phyloP scores from a whole-genome alignment of 225 moss, liverwort and hornwort species.

The Neckera pumila region DNA sequence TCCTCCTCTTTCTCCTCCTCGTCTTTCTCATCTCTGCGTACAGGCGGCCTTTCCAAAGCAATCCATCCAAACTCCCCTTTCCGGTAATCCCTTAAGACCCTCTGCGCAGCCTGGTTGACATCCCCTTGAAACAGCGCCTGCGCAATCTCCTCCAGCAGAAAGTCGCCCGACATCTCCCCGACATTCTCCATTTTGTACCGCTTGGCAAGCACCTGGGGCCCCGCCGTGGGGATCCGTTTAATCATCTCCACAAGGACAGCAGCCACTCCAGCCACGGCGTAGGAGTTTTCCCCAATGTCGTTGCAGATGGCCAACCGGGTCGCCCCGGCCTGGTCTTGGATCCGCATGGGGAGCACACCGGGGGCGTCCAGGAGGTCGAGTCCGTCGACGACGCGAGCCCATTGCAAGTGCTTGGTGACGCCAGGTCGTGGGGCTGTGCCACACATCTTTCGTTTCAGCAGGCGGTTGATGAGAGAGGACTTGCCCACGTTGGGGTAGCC shows the following conservation, averaged over 20 bases:
- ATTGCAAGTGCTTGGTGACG: conserved; percentile 81
- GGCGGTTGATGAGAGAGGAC: conserved; percentile 51
- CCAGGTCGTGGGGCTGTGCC: conserved; percentile 85
- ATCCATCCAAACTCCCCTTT: conserved; percentile 91
- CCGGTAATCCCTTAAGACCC: conserved; percentile 69
- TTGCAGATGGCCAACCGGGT: conserved; percentile 90
- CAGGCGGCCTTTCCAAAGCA: conserved; percentile 79
- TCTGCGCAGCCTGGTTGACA: conserved; percentile 78
- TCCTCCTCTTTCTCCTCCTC: neutral
- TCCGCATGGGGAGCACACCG: conserved; percentile 85
- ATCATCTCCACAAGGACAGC: conserved; percentile 89
- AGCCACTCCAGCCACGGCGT: conserved; percentile 93
- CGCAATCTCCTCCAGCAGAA: conserved; percentile 64
- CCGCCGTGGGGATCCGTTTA: conserved; percentile 72
- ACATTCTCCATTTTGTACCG: conserved; percentile 65
- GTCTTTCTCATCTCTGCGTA: neutral
- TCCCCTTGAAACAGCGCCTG: conserved; percentile 77
- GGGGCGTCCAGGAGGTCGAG: conserved; percentile 94
- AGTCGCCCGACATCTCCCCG: conserved; percentile 57
- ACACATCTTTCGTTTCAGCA: conserved; percentile 52
- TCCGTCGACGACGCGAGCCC: conserved; percentile 89
- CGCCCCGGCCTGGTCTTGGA: conserved; percentile 91
- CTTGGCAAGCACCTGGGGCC: conserved; percentile 39
- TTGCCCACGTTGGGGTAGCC: conserved; percentile 65
- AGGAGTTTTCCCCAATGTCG: conserved; percentile 96